These are phyloP conservation scores for Hydnum rufescens DNA, from an alignment of 768 basidiomycete genomes.

Conservation along the genomic window DNA sequence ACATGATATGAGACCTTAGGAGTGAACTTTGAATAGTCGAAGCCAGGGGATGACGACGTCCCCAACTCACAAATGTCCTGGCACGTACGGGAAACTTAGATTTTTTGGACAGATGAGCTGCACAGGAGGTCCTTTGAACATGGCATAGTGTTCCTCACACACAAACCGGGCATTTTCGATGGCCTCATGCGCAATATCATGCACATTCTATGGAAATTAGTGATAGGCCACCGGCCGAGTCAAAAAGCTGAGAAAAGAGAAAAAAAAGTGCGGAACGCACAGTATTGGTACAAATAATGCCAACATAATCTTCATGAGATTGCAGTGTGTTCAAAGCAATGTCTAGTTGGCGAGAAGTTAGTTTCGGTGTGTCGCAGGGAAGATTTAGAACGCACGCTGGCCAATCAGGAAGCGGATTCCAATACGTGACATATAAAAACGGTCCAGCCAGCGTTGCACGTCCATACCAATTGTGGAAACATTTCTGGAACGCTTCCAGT, in stretches of 20 bases:
- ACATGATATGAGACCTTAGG: conserved; percentile 69
- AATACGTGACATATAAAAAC: conserved; percentile 91
- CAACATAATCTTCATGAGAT: conserved; percentile 80
- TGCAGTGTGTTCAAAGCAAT: conserved; percentile 87
- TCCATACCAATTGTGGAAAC: conserved; percentile 57
- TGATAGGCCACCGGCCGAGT: background rate
- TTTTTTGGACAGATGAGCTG: conserved; percentile 84
- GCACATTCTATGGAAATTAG: conserved; percentile 48
- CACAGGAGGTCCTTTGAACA: conserved; percentile 91
- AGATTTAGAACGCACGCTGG: conserved; percentile 44
- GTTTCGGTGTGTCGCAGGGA: background rate
- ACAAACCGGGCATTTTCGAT: conserved; percentile 80
- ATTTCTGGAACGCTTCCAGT: conserved; percentile 73
- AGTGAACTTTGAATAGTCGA: background rate
- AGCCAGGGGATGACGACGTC: conserved; percentile 3
- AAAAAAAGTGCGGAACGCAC: conserved; percentile 25
- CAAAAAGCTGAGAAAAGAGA: background rate
- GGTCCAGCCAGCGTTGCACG: conserved; percentile 88
- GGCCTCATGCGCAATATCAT: conserved; percentile 94
- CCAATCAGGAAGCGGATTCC: conserved; percentile 95
- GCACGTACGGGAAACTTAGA: conserved; percentile 85
- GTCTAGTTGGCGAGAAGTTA: conserved; percentile 27
- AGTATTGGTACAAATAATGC: conserved; percentile 89
- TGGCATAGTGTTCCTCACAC: conserved; percentile 84
- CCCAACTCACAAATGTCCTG: conserved; percentile 50